Evolutionary conservation across 1,139 yeast species (phyloP).

Genomic region (Geotrichum reessii): DNA sequence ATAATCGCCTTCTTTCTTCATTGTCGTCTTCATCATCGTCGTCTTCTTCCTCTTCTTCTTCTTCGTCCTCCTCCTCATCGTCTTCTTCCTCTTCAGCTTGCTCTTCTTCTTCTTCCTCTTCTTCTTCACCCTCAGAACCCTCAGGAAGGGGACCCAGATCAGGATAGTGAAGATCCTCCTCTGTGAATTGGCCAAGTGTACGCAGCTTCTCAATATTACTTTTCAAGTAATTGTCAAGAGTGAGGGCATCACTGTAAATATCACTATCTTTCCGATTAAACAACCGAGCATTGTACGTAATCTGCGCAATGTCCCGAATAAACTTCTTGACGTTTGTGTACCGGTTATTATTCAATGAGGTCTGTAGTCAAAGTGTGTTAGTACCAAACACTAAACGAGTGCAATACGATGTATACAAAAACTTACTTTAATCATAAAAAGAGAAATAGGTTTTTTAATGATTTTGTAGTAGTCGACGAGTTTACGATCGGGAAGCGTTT

Average conservation of each 20-base stretch:
- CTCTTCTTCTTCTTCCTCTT: conserved; percentile 22
- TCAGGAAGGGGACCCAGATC: conserved; percentile 66
- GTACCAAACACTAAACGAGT: background rate
- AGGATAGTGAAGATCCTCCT: conserved; percentile 49
- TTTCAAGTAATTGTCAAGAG: conserved; percentile 57
- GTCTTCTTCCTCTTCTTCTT: conserved; percentile 38
- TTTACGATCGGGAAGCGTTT: conserved; percentile 42
- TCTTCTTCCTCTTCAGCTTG: conserved; percentile 26
- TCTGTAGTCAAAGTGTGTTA: conserved; percentile 11
- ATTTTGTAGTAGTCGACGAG: conserved; percentile 44
- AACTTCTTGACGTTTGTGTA: conserved; percentile 64
- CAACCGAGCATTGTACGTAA: conserved; percentile 83
- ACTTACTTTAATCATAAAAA: conserved; percentile 37
- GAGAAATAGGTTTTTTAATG: conserved; percentile 46
- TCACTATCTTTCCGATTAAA: conserved; percentile 67
- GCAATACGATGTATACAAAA: conserved; percentile 23
- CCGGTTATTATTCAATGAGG: conserved; percentile 46
- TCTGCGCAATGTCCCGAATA: conserved; percentile 70
- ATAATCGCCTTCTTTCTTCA: conserved; percentile 23
- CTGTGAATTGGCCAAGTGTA: conserved; percentile 39
- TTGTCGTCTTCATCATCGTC: conserved; percentile 36
- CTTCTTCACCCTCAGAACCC: conserved; percentile 24
- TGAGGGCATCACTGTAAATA: conserved; percentile 65
- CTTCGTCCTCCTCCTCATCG: conserved; percentile 27
- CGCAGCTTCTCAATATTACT: conserved; percentile 51